phyloP scores from a whole-genome alignment of 2,329 filamentous ascomycete species.

The Aspergillus piperis region DNA sequence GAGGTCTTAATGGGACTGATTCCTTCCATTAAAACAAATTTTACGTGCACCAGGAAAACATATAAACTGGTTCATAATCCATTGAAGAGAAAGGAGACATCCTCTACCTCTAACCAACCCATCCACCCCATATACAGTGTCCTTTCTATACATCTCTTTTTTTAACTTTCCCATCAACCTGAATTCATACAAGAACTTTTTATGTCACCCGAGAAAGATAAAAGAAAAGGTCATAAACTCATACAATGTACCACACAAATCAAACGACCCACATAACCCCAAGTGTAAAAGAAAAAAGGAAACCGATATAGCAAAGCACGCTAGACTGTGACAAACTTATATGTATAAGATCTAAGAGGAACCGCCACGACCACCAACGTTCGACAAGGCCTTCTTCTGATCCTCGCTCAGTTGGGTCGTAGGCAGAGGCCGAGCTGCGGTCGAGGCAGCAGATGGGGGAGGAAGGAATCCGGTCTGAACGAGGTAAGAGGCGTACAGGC shows the following conservation, averaged over 20 bases:
- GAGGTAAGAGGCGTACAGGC: slow-evolving; percentile 65
- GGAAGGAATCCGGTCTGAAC: slow-evolving; percentile 64
- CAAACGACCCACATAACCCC: not conserved
- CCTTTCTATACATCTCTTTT: not conserved
- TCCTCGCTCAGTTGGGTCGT: slow-evolving; percentile 46
- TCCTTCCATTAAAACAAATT: too few species aligned
- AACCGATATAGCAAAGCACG: not conserved
- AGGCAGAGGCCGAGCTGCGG: slow-evolving; percentile 44
- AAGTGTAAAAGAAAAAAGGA: not conserved
- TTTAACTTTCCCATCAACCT: not conserved
- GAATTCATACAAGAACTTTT: not conserved
- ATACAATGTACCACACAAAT: not conserved
- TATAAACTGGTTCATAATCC: too few species aligned
- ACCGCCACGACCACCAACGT: slow-evolving; percentile 56
- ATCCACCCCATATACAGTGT: not conserved
- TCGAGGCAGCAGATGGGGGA: slow-evolving; percentile 24
- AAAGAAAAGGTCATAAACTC: not conserved
- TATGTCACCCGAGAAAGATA: not conserved
- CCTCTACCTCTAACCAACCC: not conserved
- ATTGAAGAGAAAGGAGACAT: too few species aligned
- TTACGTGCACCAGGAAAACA: too few species aligned
- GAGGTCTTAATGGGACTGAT: too few species aligned
- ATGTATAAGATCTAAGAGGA: slow-evolving; percentile 22
- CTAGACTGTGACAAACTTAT: slow-evolving; percentile 2
- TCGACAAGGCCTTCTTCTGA: slow-evolving; percentile 52